phyloP scores from a whole-genome alignment of 2,329 filamentous ascomycete genomes.

The Ophiostoma montium region DNA sequence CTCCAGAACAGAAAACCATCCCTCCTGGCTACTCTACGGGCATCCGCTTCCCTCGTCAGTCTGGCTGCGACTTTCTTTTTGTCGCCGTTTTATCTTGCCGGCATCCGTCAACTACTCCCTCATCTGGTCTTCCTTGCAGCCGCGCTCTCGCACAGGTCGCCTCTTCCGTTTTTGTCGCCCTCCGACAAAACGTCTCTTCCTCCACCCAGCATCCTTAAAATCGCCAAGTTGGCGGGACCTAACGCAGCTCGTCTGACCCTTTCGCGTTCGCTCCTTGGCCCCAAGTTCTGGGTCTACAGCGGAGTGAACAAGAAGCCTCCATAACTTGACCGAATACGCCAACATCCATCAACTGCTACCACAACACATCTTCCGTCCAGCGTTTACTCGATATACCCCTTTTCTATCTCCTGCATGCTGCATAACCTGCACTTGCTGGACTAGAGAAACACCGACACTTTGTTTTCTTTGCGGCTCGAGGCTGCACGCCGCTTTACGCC shows the following conservation, averaged over 20 bases:
- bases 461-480: constrained; percentile 10
- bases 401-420: constrained; percentile 3
- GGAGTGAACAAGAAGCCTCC: constrained; percentile 96
- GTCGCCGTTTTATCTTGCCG: neutral
- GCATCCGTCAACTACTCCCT: neutral
- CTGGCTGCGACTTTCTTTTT: neutral
- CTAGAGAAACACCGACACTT: constrained; percentile 5
- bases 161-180: constrained; percentile 3
- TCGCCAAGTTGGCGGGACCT: constrained; percentile 26
- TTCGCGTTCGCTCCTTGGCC: constrained; percentile 81
- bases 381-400: constrained; percentile 1
- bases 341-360: neutral
- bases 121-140: neutral
- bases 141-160: neutral
- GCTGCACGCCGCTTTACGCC: constrained; percentile 15
- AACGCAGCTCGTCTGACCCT: constrained; percentile 53
- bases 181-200: constrained; percentile 5
- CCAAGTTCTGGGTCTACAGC: constrained; percentile 84
- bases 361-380: neutral
- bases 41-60: neutral
- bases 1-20: constrained; percentile 4
- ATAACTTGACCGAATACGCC: constrained; percentile 48
- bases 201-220: constrained; percentile 3
- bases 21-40: constrained; percentile 8
- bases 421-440: constrained; percentile 4